Base-by-base conservation (phyloP, 2,329 filamentous ascomycete species). In the Orbilia javanica region DNA sequence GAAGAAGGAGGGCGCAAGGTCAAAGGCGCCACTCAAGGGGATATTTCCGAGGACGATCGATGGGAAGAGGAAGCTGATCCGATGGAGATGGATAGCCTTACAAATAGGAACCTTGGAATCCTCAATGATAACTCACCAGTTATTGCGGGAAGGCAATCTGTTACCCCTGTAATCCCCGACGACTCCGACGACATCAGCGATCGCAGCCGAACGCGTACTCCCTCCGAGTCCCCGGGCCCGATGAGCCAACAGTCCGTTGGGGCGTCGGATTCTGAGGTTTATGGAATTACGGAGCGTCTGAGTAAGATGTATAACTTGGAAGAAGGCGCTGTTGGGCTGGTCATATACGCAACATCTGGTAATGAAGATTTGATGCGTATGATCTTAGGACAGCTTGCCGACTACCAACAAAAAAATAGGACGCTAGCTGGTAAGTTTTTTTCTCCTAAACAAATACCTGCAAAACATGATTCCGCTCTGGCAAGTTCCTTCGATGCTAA, bases 51-150 rank as follows among this genome's bases (percentile, higher is more conserved):
- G 11, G 29, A 57, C 3, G 29, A 36, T 6, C 13, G 6, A 22
- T 57, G n/a, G n/a, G 60, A 60, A 22, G 50, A 66, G 3, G 70
- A 67, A 42, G 64, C 31, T 1, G 64, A 64, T 36, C 60, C 69
- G 10, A 66, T 77, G 60, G 73, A 70, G 18, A 20, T 66, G 31
- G 73, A 70, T 52, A 70, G 66, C 7, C 22, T 70, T n/a, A 57
- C 50, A 13, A 70, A 77, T 10, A 29, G 65, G 22, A 71, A 67
- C 42, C 50, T 70, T 3, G 65, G 66, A 4, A 31, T 70, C 6
- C 31, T 77, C 4, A 66, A 66, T 13, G 60, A 77, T 42, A 70
- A 62, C 15, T 77, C 73, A 4, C 73, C 73, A 0, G 44, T 62
- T 15, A 34, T 48, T 25, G 27, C 34, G 7, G 27, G 18, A 39